Evolutionary conservation across 2,329 filamentous ascomycete genomes (phyloP).

Genomic region (Paecilomyces formosus): DNA sequence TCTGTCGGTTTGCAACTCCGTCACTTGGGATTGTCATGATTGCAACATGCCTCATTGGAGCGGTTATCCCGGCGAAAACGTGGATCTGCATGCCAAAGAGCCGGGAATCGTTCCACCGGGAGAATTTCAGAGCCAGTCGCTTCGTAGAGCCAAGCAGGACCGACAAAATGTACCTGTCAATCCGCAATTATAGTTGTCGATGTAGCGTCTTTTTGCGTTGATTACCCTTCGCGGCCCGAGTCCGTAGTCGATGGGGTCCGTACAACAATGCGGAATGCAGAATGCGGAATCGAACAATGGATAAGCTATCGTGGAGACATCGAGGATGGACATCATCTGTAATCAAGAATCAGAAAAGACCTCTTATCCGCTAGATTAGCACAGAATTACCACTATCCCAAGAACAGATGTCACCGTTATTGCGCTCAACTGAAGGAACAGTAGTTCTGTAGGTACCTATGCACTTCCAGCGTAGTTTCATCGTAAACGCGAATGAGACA

Average conservation of each 20-base stretch:
- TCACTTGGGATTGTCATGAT: neutral
- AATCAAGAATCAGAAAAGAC: too few species aligned
- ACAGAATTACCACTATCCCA: too few species aligned
- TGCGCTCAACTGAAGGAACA: too few species aligned
- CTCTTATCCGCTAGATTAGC: too few species aligned
- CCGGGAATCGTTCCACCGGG: neutral
- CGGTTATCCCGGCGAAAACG: neutral
- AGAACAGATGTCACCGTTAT: too few species aligned
- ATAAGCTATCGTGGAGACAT: neutral
- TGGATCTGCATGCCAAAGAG: neutral
- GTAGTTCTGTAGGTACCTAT: too few species aligned
- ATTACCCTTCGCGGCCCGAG: neutral
- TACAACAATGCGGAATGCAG: neutral
- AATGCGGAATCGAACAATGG: neutral
- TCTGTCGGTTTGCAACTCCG: too few species aligned
- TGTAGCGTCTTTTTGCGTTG: neutral
- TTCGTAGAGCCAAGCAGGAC: neutral
- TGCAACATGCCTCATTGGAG: neutral
- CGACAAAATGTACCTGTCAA: neutral
- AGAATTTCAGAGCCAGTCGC: neutral
- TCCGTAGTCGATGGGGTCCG: neutral
- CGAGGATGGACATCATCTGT: neutral
- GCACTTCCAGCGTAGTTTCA: too few species aligned
- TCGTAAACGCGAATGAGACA: too few species aligned
- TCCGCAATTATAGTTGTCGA: neutral